These are phyloP conservation scores for Whalleya microplaca DNA, from an alignment of 2,329 filamentous ascomycete species.

Conservation along the genomic window DNA sequence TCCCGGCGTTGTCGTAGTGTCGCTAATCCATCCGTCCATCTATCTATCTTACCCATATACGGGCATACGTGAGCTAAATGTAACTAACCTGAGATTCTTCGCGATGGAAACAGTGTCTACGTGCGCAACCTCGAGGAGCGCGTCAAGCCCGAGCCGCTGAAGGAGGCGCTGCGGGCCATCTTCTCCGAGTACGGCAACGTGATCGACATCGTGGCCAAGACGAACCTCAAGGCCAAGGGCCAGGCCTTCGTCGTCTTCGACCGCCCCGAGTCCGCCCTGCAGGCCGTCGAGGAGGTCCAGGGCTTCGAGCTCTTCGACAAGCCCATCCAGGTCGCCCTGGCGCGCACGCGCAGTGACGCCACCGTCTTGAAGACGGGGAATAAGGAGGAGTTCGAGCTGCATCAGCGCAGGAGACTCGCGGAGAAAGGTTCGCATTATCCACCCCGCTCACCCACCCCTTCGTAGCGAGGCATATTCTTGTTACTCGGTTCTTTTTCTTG, in stretches of 20 bases:
- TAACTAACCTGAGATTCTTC: neutral
- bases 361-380: constrained; percentile 76
- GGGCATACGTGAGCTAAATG: neutral
- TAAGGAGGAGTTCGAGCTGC: constrained; percentile 80
- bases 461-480: no score
- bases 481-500: no score
- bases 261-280: constrained; percentile 72
- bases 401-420: constrained; percentile 81
- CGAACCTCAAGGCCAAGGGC: constrained; percentile 87
- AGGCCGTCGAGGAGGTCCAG: constrained; percentile 85
- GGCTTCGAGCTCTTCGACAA: constrained; percentile 94
- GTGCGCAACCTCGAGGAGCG: constrained; percentile 90
- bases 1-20: constrained; percentile 19
- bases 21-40: neutral
- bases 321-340: constrained; percentile 82
- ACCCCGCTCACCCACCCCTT: no score
- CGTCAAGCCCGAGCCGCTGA: constrained; percentile 79
- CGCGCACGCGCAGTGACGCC: constrained; percentile 83
- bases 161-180: constrained; percentile 72
- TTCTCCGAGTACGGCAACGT: constrained; percentile 90
- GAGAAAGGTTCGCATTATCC: constrained; percentile 72
- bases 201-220: constrained; percentile 85
- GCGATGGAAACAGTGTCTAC: constrained; percentile 56
- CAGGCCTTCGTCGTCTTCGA: constrained; percentile 97
- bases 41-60: neutral